A percentile compares a stretch with the other conserved stretches of the same genome.
phyloP scores from a whole-genome alignment of 2,329 filamentous ascomycete species.

The Pezicula radicicola region DNA sequence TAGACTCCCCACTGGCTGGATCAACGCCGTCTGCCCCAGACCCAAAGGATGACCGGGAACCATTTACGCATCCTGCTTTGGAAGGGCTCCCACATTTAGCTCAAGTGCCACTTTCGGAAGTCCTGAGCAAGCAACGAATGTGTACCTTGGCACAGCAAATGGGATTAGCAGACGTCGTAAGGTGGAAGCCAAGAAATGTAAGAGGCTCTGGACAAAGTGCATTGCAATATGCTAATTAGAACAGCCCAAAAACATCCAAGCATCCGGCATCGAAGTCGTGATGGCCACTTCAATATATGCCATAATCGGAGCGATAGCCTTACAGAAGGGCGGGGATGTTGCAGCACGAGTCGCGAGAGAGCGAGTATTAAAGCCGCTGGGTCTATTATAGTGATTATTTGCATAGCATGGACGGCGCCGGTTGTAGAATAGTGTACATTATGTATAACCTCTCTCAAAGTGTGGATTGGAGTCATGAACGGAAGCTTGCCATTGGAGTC shows the following conservation, averaged over 20 bases:
- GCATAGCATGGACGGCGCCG: slow-evolving; percentile 11
- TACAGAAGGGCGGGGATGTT: slow-evolving; percentile 79
- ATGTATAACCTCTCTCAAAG: background rate
- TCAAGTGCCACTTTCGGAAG: slow-evolving; percentile 52
- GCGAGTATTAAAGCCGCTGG: slow-evolving; percentile 38
- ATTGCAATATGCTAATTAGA: slow-evolving; percentile 14
- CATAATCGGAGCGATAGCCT: slow-evolving; percentile 82
- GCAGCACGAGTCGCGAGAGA: slow-evolving; percentile 75
- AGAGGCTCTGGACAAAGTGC: slow-evolving; percentile 25
- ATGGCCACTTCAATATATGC: slow-evolving; percentile 77
- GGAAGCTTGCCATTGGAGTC: too few species aligned
- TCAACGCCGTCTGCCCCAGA: slow-evolving; percentile 34
- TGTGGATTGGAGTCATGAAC: too few species aligned
- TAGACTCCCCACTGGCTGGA: slow-evolving; percentile 37
- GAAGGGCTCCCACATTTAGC: slow-evolving; percentile 72
- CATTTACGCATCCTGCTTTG: slow-evolving; percentile 69
- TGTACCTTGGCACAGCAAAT: slow-evolving; percentile 65
- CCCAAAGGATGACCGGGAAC: slow-evolving; percentile 48
- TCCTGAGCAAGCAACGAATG: slow-evolving; percentile 65
- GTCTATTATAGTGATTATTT: slow-evolving; percentile 21
- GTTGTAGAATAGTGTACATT: slow-evolving; percentile 26
- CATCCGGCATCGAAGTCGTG: slow-evolving; percentile 73
- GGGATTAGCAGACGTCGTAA: slow-evolving; percentile 70
- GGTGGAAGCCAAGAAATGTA: slow-evolving; percentile 88
- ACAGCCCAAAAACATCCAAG: slow-evolving; percentile 62